Conservation (phyloP, 2,329 filamentous ascomycete species). For the Talaromyces sp. region DNA sequence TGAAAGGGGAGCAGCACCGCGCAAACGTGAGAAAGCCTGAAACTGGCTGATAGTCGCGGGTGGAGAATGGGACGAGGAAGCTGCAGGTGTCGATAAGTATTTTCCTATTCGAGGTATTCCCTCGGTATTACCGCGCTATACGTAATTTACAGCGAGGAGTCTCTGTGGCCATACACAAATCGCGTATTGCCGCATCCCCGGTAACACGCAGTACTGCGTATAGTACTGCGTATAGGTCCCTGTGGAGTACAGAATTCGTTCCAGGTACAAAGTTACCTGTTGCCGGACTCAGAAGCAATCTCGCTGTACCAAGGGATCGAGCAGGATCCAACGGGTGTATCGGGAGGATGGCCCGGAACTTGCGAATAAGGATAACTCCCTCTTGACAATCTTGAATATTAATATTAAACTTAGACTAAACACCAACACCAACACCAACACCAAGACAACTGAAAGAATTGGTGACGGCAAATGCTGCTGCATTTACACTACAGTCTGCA, state of each 20-base stretch:
- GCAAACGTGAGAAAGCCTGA: not conserved
- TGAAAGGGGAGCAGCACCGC: not conserved
- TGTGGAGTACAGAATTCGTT: not conserved
- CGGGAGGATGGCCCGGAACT: too few species aligned
- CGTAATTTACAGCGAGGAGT: not conserved
- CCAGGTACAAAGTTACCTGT: not conserved
- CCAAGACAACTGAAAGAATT: not conserved
- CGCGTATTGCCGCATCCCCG: not conserved
- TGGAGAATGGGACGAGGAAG: slow-evolving; percentile 1
- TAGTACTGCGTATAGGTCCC: not conserved
- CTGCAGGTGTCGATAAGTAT: slow-evolving; percentile 13
- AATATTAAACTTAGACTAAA: not conserved
- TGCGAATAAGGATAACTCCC: not conserved
- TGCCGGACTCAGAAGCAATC: not conserved
- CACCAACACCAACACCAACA: not conserved
- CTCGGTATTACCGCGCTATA: slow-evolving; percentile 6
- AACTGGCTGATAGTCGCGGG: slow-evolving; percentile 9
- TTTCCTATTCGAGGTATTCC: slow-evolving; percentile 18
- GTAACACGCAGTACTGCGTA: not conserved
- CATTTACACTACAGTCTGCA: not conserved
- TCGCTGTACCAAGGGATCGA: not conserved
- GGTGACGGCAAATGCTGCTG: not conserved
- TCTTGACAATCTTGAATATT: not conserved
- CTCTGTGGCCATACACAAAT: not conserved
- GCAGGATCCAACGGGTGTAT: not conserved